Evolutionary conservation across 352 stramenopile genomes (phyloP), one percentile per base, ranked within the genome.

Genomic region (Phytophthora sp.): DNA sequence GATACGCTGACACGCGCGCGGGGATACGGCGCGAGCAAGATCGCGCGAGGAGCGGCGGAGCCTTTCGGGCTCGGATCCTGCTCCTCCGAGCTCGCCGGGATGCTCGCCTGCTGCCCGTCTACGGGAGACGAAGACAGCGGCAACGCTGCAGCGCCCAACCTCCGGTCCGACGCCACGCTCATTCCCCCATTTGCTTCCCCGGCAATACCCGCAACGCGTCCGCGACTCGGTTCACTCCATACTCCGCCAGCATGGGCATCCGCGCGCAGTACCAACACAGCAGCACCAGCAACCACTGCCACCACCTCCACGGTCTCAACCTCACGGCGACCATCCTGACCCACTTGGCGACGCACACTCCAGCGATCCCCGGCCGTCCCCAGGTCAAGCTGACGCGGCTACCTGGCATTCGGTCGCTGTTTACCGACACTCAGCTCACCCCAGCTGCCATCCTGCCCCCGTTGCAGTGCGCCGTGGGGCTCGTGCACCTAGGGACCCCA

Each of bases 101-200:
- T 68, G 51, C 51, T 57, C 30, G 9, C 39, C 26, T 17, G 32
- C 21, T 43, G 55, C 61, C 65, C 53, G 66, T 75, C 66, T 75
- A 62, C 62, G 59, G 55, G 32, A 46, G 28, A 20, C 41, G 18
- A 52, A 12, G 23, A 54, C 39, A 31, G 13, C 27, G 20, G 28
- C 24, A n/a, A n/a, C n/a, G n/a, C n/a, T n/a, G n/a, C n/a, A n/a
- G n/a, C n/a, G 20, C 24, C 23, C 21, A 49, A 66, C 8, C 30
- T 54, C 44, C 17, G 39, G 62, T 53, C 56, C 52, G 52, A 54
- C 56, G 15, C 44, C 28, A 60, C 28, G 61, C 62, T 76, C 62
- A 76, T 66, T 76, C 49, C 46, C 42, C 50, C 9, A 76, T 76
- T 76, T 76, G 57, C 68, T 60, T 24, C 15, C 56, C 41, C 39